These are phyloP conservation scores for Ascochyta lentis DNA, from an alignment of 2,329 filamentous ascomycete species.

Conservation along the genomic window DNA sequence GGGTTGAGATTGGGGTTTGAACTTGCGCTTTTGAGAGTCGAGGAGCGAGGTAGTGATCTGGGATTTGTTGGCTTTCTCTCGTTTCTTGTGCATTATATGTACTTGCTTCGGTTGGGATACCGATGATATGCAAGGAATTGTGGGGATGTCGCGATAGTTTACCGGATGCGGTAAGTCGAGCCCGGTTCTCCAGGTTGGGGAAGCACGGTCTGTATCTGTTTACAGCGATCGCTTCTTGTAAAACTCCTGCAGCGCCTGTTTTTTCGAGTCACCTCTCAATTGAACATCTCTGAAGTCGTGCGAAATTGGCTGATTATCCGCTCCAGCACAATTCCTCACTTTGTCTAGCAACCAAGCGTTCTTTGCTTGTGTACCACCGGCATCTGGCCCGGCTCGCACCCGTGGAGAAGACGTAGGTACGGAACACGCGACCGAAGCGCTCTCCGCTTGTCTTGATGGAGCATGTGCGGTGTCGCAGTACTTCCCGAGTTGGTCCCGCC, in stretches of 20 bases:
- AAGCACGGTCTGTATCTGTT: neutral
- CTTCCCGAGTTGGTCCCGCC: too few species aligned
- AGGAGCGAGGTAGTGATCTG: too few species aligned
- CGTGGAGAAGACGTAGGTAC: neutral
- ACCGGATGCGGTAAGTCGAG: conserved; percentile 22
- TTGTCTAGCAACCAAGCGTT: neutral
- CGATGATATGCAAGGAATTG: neutral
- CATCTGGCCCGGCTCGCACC: neutral
- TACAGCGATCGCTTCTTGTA: too few species aligned
- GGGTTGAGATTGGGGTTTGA: too few species aligned
- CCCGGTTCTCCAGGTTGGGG: conserved; percentile 21
- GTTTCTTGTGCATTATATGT: neutral
- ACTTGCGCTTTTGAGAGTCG: too few species aligned
- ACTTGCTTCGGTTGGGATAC: neutral
- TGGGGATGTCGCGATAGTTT: conserved; percentile 16
- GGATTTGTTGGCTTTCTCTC: too few species aligned
- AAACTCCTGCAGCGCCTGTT: neutral
- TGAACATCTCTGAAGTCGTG: neutral
- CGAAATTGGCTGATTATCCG: neutral
- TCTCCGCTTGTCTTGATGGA: neutral
- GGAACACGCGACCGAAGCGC: conserved; percentile 18
- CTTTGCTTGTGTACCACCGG: neutral
- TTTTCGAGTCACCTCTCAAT: neutral
- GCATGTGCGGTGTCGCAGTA: too few species aligned
- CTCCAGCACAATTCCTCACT: neutral